Percentiles rank a stretch among this genome's conserved stretches.
These are phyloP conservation scores for Vigna trinervia DNA, from an alignment of 306 rosid species.

Conservation along the genomic window DNA sequence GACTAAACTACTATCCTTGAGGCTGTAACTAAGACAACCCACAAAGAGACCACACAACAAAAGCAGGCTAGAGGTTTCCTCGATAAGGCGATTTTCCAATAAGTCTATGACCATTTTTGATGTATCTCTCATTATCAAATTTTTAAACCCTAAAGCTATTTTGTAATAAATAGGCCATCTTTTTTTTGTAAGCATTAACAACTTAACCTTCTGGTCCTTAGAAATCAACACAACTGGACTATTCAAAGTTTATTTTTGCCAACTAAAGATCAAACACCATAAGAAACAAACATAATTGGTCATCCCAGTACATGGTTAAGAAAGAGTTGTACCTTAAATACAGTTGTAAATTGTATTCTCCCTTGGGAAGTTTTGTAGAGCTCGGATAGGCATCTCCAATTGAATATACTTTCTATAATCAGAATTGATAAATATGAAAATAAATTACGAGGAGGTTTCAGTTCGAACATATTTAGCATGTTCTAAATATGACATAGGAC, in stretches of 20 bases:
- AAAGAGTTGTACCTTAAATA: constrained; percentile 68
- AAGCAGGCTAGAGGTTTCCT: too few relatives aligned
- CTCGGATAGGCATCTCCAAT: constrained; percentile 89
- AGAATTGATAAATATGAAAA: constrained; percentile 41
- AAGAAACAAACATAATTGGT: constrained; percentile 35
- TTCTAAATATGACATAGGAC: background rate
- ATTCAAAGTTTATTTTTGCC: constrained; percentile 17
- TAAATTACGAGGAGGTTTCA: background rate
- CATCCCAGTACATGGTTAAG: constrained; percentile 42
- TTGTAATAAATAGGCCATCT: constrained; percentile 19
- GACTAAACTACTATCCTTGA: background rate
- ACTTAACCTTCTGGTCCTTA: constrained; percentile 33
- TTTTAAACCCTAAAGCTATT: constrained; percentile 31
- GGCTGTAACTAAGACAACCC: background rate
- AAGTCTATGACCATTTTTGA: constrained; percentile 9
- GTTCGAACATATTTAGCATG: background rate
- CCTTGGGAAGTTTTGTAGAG: constrained; percentile 81
- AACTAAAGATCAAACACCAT: constrained; percentile 27
- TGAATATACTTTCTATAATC: constrained; percentile 72
- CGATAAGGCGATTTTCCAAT: too few relatives aligned
- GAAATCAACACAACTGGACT: constrained; percentile 26
- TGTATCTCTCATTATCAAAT: background rate
- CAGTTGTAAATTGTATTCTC: constrained; percentile 84
- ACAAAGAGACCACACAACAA: too few relatives aligned
- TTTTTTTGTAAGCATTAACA: constrained; percentile 18